A percentile compares a stretch with the other conserved stretches of the same genome.
Conservation (phyloP, 371 early-diverging fungal genomes). For the Mortierella sp. region DNA sequence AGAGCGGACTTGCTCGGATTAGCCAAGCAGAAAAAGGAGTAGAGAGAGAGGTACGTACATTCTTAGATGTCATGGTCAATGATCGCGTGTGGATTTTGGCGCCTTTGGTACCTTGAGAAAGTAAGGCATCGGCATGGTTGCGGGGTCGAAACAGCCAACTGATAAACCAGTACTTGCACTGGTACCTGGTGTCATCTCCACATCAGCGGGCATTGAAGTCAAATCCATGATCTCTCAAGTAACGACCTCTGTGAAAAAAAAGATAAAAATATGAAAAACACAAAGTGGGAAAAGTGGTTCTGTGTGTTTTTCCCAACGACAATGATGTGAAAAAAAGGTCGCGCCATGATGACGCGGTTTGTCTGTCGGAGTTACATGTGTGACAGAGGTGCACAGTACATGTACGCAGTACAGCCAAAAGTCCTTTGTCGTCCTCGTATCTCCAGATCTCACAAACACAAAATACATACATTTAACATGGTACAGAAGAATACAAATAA, state of each 20-base stretch:
- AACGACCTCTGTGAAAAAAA: neutral
- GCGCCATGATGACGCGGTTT: neutral
- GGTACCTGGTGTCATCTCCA: no score
- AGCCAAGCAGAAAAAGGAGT: neutral
- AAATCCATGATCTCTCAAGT: neutral
- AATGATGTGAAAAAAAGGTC: neutral
- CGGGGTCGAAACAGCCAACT: no score
- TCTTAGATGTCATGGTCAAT: neutral
- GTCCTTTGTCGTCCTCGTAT: no score
- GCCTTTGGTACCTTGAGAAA: no score
- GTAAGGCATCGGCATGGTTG: no score
- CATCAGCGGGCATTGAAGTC: no score
- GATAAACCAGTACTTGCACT: no score
- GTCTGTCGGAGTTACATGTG: neutral
- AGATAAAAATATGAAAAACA: neutral
- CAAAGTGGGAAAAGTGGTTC: neutral
- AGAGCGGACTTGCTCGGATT: constrained; percentile 4
- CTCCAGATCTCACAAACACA: no score
- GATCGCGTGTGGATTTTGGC: neutral
- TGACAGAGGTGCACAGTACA: no score
- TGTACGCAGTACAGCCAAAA: no score
- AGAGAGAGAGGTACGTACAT: neutral
- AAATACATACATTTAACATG: no score
- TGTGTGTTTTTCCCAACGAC: neutral
- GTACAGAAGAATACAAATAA: no score